Evolutionary conservation across 495 filamentous ascomycete species (phyloP).

Genomic region (Aspergillus saccharolyticus): DNA sequence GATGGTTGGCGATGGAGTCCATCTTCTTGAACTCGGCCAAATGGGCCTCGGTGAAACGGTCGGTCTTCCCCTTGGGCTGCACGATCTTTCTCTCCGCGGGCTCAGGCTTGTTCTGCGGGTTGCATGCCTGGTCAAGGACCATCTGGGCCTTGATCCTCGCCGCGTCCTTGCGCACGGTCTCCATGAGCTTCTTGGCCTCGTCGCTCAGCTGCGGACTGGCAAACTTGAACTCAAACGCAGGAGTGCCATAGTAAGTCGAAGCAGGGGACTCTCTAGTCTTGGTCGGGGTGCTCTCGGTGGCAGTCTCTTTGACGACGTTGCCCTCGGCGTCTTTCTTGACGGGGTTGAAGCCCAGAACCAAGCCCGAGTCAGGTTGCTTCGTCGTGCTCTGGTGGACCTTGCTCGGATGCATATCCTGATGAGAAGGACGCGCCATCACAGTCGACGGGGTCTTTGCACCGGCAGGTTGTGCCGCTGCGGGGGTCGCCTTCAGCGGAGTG

Average conservation of each 20-base stretch:
- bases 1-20: conserved; percentile 86
- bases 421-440: conserved; percentile 41
- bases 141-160: conserved; percentile 62
- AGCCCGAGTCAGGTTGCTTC: conserved; percentile 59
- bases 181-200: conserved; percentile 73
- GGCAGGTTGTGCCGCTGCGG: conserved; percentile 6
- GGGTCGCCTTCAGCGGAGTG: conserved; percentile 6
- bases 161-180: conserved; percentile 65
- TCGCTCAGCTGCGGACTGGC: conserved; percentile 60
- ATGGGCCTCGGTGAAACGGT: conserved; percentile 76
- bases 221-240: conserved; percentile 73
- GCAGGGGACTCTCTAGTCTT: conserved; percentile 38
- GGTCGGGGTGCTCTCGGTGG: conserved; percentile 37
- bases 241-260: conserved; percentile 44
- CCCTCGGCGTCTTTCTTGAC: conserved; percentile 45
- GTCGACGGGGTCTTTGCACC: conserved; percentile 48
- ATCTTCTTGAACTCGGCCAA: conserved; percentile 91
- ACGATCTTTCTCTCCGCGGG: conserved; percentile 64
- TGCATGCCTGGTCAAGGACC: conserved; percentile 46
- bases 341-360: conserved; percentile 64
- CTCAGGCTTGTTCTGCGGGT: conserved; percentile 27
- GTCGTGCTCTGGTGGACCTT: conserved; percentile 65
- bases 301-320: conserved; percentile 29
- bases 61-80: conserved; percentile 66
- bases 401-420: conserved; percentile 74